Percentiles rank a stretch among this genome's conserved stretches.
phyloP scores from a whole-genome alignment of 2,329 filamentous ascomycete genomes.

The Zalaria obscura region DNA sequence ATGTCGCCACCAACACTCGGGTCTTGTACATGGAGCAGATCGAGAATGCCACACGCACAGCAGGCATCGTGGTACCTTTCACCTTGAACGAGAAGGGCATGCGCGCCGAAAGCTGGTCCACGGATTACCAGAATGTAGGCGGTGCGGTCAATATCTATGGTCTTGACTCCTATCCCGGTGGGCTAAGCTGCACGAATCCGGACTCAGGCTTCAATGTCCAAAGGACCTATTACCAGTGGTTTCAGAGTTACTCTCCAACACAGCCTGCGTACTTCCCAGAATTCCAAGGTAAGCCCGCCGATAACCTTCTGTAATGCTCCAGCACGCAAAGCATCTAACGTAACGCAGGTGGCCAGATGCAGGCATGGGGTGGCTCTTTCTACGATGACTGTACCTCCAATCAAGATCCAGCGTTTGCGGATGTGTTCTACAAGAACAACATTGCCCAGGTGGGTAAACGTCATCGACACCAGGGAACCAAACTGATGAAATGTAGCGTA shows the following conservation, averaged over 20 bases:
- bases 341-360: conserved; percentile 35
- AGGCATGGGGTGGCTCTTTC: conserved; percentile 41
- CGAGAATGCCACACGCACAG: conserved; percentile 37
- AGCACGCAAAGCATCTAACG: neutral
- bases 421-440: conserved; percentile 50
- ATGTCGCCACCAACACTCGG: conserved; percentile 30
- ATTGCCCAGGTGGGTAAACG: conserved; percentile 45
- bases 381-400: conserved; percentile 39
- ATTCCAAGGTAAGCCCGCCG: conserved; percentile 30
- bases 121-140: conserved; percentile 41
- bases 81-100: conserved; percentile 48
- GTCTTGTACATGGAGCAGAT: conserved; percentile 42
- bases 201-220: conserved; percentile 37
- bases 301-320: neutral
- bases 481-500: conserved; percentile 22
- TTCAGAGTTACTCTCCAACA: conserved; percentile 20
- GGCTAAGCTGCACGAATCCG: conserved; percentile 49
- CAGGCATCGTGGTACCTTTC: conserved; percentile 45
- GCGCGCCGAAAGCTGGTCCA: conserved; percentile 43
- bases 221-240: conserved; percentile 33
- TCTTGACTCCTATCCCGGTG: conserved; percentile 37
- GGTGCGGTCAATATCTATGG: conserved; percentile 36
- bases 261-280: conserved; percentile 45
- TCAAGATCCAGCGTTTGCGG: conserved; percentile 45
- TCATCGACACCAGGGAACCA: conserved; percentile 39